Evolutionary conservation across 1,284 basidiomycete genomes (phyloP).

Genomic region (Boletus sp.): DNA sequence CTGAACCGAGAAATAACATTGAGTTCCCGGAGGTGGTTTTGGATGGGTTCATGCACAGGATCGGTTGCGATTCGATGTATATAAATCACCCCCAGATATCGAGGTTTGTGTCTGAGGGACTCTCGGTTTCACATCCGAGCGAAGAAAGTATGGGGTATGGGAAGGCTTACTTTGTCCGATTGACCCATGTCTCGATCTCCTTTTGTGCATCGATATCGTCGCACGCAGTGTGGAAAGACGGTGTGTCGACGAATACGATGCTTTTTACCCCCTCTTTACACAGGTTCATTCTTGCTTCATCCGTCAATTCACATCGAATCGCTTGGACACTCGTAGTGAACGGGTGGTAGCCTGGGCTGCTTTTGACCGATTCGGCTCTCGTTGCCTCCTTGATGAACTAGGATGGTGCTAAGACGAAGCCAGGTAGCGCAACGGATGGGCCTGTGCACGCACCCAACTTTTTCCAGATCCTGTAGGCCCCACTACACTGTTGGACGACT

Average conservation of each 20-base stretch:
- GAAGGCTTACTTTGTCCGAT: neutral
- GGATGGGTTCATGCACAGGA: conserved; percentile 13
- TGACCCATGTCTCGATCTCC: conserved; percentile 12
- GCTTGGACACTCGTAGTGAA: conserved; percentile 16
- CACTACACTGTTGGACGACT: conserved; percentile 13
- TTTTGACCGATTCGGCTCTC: neutral
- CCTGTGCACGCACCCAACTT: conserved; percentile 20
- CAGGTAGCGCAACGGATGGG: too few relatives aligned
- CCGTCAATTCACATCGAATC: conserved; percentile 18
- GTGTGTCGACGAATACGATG: conserved; percentile 22
- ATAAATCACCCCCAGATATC: conserved; percentile 18
- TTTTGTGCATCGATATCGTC: conserved; percentile 5
- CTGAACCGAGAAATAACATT: neutral
- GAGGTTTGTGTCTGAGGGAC: conserved; percentile 4
- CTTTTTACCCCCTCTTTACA: conserved; percentile 2
- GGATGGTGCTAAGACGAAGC: neutral
- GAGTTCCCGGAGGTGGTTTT: conserved; percentile 10
- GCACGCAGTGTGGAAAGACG: conserved; percentile 19
- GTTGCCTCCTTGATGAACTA: conserved; percentile 21
- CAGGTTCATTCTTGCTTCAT: conserved; percentile 10
- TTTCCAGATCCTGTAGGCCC: conserved; percentile 26
- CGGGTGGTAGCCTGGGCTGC: conserved; percentile 14
- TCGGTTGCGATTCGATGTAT: conserved; percentile 24
- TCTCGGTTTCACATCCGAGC: neutral
- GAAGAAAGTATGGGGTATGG: neutral